A percentile compares a stretch with the other conserved stretches of the same genome.
phyloP scores from a whole-genome alignment of 176 grass and related monocot genomes.

The Avena insularis region DNA sequence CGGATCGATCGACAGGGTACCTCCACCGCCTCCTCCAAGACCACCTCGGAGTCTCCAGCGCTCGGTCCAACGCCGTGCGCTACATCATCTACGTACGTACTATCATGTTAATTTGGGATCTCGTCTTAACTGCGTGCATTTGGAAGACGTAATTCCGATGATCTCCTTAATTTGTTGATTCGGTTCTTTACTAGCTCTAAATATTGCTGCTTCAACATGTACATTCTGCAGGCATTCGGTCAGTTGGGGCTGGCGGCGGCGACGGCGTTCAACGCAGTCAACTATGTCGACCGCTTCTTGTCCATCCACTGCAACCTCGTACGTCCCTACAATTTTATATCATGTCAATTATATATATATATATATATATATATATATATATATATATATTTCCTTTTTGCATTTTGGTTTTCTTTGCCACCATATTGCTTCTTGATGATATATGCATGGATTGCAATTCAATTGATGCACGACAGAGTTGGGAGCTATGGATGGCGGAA shows the following conservation, averaged over 20 bases:
- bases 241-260: slow-evolving; percentile 40
- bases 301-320: slow-evolving; percentile 67
- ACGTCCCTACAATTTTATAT: not conserved
- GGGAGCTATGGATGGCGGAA: slow-evolving; percentile 93
- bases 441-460: not conserved
- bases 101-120: not conserved
- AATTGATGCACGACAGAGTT: slow-evolving; percentile 43
- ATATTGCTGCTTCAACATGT: not conserved
- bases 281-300: slow-evolving; percentile 85
- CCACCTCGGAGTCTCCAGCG: slow-evolving; percentile 18
- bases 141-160: not conserved
- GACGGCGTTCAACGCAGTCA: slow-evolving; percentile 69
- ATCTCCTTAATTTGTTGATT: not conserved
- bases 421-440: too few species aligned
- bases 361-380: too few species aligned
- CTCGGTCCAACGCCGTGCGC: slow-evolving; percentile 53
- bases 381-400: too few species aligned
- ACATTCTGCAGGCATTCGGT: slow-evolving; percentile 50
- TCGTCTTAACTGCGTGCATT: not conserved
- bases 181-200: not conserved
- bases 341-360: too few species aligned
- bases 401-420: too few species aligned
- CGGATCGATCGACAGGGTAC: slow-evolving; percentile 32
- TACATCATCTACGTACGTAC: slow-evolving; percentile 75
- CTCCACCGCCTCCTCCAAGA: slow-evolving; percentile 23